Conservation (phyloP, 805 yeast species). For the Saturnispora diversa region DNA sequence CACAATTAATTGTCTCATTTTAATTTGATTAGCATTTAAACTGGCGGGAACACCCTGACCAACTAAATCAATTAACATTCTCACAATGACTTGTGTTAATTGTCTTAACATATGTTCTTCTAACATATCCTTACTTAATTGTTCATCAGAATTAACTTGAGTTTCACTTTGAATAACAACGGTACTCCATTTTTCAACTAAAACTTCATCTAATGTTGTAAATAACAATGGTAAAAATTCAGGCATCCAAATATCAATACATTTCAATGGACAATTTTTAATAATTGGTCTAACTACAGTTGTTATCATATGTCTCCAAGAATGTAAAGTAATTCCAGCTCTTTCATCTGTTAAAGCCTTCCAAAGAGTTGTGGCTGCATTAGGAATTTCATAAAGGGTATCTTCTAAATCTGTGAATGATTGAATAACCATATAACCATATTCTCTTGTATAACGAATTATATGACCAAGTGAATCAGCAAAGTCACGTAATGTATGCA, state of each 20-base stretch:
- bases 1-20: slow-evolving; percentile 58
- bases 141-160: slow-evolving; percentile 53
- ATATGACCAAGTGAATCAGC: slow-evolving; percentile 97
- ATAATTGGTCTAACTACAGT: slow-evolving; percentile 80
- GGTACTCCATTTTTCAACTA: slow-evolving; percentile 68
- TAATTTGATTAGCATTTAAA: slow-evolving; percentile 52
- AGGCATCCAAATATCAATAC: slow-evolving; percentile 60
- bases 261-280: slow-evolving; percentile 75
- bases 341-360: slow-evolving; percentile 79
- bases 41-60: slow-evolving; percentile 56
- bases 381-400: slow-evolving; percentile 79
- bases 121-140: slow-evolving; percentile 95
- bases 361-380: slow-evolving; percentile 69
- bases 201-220: slow-evolving; percentile 60
- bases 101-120: slow-evolving; percentile 92
- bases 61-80: slow-evolving; percentile 77
- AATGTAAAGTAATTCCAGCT: slow-evolving; percentile 84
- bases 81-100: slow-evolving; percentile 82
- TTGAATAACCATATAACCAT: slow-evolving; percentile 83
- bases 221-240: slow-evolving; percentile 74
- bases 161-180: slow-evolving; percentile 54
- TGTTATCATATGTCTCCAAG: slow-evolving; percentile 96
- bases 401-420: slow-evolving; percentile 86
- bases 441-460: slow-evolving; percentile 90
- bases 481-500: slow-evolving; percentile 88